phyloP scores from a whole-genome alignment of 768 basidiomycete species.

The Tulasnella sp. region DNA sequence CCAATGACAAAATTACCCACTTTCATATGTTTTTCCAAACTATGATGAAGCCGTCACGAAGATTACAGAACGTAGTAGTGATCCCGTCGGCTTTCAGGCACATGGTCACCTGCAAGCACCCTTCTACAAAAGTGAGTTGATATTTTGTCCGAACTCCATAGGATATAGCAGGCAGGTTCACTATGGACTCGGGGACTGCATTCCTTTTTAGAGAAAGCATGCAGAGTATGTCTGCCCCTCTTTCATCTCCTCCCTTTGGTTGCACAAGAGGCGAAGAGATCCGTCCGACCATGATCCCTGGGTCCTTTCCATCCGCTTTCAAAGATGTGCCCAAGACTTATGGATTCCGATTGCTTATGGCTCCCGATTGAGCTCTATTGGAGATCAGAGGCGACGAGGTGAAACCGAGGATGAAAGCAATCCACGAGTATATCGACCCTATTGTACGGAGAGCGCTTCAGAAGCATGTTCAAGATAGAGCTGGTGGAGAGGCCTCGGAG shows the following conservation, averaged over 20 bases:
- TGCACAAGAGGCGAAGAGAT: slow-evolving; percentile 28
- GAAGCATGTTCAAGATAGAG: neutral
- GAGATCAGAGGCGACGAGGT: slow-evolving; percentile 35
- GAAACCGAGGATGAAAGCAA: slow-evolving; percentile 34
- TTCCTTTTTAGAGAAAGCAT: slow-evolving; percentile 54
- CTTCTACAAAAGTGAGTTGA: too few species aligned
- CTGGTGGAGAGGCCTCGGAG: slow-evolving; percentile 34
- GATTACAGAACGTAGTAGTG: slow-evolving; percentile 36
- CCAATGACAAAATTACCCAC: slow-evolving; percentile 45
- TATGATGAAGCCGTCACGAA: slow-evolving; percentile 36
- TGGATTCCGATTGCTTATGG: neutral
- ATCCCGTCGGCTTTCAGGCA: slow-evolving; percentile 50
- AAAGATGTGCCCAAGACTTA: neutral
- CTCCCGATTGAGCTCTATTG: slow-evolving; percentile 31
- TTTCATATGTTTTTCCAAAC: slow-evolving; percentile 50
- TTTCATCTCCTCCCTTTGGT: slow-evolving; percentile 24
- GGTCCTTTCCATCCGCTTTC: neutral
- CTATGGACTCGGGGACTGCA: slow-evolving; percentile 54
- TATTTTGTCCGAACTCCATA: slow-evolving; percentile 3
- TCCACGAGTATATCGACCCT: slow-evolving; percentile 46
- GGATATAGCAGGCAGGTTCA: slow-evolving; percentile 50
- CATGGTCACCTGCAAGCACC: neutral
- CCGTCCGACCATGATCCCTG: neutral
- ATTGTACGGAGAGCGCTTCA: slow-evolving; percentile 42
- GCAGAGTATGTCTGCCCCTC: slow-evolving; percentile 35